Evolutionary conservation across 257 asterid genomes (phyloP).

Genomic region (Primulina eburnea): DNA sequence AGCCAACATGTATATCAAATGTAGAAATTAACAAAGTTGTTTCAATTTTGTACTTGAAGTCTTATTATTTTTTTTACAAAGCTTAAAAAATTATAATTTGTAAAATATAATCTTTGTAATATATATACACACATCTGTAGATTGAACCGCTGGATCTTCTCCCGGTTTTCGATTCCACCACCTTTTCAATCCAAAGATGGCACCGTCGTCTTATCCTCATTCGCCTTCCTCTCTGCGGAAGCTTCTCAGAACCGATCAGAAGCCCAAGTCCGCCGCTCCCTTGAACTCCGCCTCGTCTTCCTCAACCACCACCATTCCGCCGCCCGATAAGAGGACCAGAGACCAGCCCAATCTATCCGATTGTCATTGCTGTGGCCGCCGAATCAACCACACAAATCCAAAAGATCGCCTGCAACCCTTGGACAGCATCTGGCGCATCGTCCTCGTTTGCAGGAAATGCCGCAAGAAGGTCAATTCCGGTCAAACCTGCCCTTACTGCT

Average conservation of each 20-base stretch:
- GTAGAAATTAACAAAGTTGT: too few species aligned
- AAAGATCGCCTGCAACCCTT: constrained; percentile 67
- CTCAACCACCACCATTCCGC: constrained; percentile 29
- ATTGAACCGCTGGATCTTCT: too few species aligned
- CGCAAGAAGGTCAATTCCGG: constrained; percentile 42
- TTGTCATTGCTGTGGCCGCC: constrained; percentile 71
- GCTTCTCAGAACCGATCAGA: constrained; percentile 34
- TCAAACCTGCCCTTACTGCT: constrained; percentile 69
- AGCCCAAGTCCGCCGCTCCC: constrained; percentile 25
- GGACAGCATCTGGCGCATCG: constrained; percentile 84
- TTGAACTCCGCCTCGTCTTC: constrained; percentile 40
- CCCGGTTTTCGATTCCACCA: too few species aligned
- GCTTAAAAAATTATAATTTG: too few species aligned
- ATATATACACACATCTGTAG: too few species aligned
- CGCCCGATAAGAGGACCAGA: constrained; percentile 53
- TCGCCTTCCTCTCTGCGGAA: constrained; percentile 29
- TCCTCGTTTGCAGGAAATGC: constrained; percentile 73
- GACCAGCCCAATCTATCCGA: constrained; percentile 73
- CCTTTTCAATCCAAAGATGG: constrained; percentile 18
- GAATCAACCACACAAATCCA: constrained; percentile 58
- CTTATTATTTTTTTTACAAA: too few species aligned
- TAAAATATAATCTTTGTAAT: too few species aligned
- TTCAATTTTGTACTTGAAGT: too few species aligned
- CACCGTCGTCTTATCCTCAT: constrained; percentile 26
- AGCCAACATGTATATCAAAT: too few species aligned